Percentiles rank a stretch among this genome's conserved stretches.
Evolutionary conservation across 2,329 filamentous ascomycete genomes (phyloP).

Genomic region (Epichloe scottii): DNA sequence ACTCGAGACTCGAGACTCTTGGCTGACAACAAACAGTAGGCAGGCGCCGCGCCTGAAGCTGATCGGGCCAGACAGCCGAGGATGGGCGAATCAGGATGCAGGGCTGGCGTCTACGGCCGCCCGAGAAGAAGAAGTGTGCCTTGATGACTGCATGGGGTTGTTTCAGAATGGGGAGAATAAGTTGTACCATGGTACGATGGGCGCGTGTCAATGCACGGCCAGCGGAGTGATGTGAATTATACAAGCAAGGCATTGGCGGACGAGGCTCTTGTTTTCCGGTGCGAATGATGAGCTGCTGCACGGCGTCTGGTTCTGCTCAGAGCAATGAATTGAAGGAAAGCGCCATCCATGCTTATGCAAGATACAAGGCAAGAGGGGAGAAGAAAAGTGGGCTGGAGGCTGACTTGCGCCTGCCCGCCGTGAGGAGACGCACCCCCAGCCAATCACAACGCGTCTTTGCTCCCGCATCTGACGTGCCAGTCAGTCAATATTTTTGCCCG

Average conservation of each 20-base stretch:
- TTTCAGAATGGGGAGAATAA: background rate
- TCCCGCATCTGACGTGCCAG: slow-evolving; percentile 4
- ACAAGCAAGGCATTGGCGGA: no score
- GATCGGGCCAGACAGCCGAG: background rate
- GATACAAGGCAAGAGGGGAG: background rate
- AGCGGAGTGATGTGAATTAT: no score
- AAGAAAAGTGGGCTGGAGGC: background rate
- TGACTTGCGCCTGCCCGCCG: background rate
- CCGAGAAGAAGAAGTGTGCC: background rate
- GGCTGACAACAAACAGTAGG: background rate
- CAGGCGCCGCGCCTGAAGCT: background rate
- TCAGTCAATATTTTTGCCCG: slow-evolving; percentile 10
- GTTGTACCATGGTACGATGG: no score
- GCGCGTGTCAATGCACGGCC: no score
- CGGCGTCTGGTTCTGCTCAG: no score
- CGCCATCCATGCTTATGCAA: background rate
- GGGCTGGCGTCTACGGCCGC: background rate
- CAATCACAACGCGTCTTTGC: slow-evolving; percentile 12
- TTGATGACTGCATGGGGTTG: background rate
- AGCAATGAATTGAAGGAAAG: no score
- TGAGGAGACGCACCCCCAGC: slow-evolving; percentile 1
- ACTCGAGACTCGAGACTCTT: background rate
- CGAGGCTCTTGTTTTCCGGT: no score
- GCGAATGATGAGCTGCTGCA: no score
- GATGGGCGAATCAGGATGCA: slow-evolving; percentile 2